phyloP scores from a whole-genome alignment of 257 asterid genomes.

The Capsicum pubescens region DNA sequence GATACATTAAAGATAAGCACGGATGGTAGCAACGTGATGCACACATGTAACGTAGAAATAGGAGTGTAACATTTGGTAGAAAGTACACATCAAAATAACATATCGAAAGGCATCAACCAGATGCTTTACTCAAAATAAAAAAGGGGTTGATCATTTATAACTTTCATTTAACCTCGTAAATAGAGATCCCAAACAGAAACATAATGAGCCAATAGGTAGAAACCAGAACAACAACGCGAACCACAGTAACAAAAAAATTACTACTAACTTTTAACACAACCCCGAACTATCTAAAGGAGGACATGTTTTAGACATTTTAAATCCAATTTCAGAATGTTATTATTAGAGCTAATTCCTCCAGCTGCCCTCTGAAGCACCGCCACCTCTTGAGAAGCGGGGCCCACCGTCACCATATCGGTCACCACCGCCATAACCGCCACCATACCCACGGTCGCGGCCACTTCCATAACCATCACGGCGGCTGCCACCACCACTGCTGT shows the following conservation, averaged over 20 bases:
- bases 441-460: slow-evolving; percentile 42
- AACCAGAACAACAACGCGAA: background rate
- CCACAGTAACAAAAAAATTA: background rate
- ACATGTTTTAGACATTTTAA: background rate
- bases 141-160: background rate
- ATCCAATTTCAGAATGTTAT: slow-evolving; percentile 2
- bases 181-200: background rate
- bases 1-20: no score
- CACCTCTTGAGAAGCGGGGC: slow-evolving; percentile 38
- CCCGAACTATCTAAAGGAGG: background rate
- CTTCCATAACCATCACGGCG: slow-evolving; percentile 38
- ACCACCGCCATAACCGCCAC: slow-evolving; percentile 28
- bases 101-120: background rate
- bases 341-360: slow-evolving; percentile 60
- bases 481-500: slow-evolving; percentile 37
- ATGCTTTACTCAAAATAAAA: slow-evolving; percentile 20
- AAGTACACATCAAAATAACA: background rate
- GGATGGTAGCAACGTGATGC: no score
- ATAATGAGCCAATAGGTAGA: background rate
- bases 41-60: no score
- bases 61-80: background rate
- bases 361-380: slow-evolving; percentile 46
- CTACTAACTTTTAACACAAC: background rate
- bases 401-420: slow-evolving; percentile 41
- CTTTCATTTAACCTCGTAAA: background rate